Evolutionary conservation across 1,284 basidiomycete genomes (phyloP).

Genomic region (Sphagnurus paluster): DNA sequence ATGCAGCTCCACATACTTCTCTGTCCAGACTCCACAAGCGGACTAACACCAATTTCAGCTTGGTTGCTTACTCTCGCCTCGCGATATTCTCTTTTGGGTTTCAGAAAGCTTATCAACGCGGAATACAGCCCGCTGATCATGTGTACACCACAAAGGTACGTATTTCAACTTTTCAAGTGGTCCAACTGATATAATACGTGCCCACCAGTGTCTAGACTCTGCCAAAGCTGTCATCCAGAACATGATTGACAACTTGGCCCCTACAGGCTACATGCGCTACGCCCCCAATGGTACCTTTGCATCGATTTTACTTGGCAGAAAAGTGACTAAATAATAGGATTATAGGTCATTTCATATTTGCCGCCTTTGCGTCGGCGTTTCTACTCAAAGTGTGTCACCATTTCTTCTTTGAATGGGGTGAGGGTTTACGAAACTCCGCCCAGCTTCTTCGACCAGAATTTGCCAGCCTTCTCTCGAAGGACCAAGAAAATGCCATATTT

Average conservation of each 20-base stretch:
- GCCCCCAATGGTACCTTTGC: constrained; percentile 68
- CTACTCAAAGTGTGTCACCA: constrained; percentile 64
- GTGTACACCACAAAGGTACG: constrained; percentile 70
- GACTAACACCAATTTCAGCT: constrained; percentile 40
- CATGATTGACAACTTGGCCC: constrained; percentile 66
- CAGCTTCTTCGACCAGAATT: constrained; percentile 78
- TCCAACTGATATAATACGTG: constrained; percentile 13
- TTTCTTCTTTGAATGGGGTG: not conserved
- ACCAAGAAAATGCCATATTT: constrained; percentile 69
- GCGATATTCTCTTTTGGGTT: constrained; percentile 87
- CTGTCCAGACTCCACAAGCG: not conserved
- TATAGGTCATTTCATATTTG: constrained; percentile 80
- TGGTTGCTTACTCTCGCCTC: constrained; percentile 75
- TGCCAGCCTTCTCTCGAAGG: constrained; percentile 53
- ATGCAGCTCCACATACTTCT: constrained; percentile 32
- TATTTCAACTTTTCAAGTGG: not conserved
- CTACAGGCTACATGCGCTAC: constrained; percentile 78
- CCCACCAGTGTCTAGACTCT: constrained; percentile 70
- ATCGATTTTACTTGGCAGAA: not conserved
- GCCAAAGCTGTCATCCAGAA: constrained; percentile 68
- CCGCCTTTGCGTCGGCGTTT: constrained; percentile 84
- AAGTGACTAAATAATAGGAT: constrained; percentile 2
- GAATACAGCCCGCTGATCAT: constrained; percentile 60
- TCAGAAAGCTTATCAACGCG: constrained; percentile 76
- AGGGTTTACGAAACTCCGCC: not conserved